phyloP scores from a whole-genome alignment of 495 filamentous ascomycete genomes.

The Saxophila tyrrhenica region DNA sequence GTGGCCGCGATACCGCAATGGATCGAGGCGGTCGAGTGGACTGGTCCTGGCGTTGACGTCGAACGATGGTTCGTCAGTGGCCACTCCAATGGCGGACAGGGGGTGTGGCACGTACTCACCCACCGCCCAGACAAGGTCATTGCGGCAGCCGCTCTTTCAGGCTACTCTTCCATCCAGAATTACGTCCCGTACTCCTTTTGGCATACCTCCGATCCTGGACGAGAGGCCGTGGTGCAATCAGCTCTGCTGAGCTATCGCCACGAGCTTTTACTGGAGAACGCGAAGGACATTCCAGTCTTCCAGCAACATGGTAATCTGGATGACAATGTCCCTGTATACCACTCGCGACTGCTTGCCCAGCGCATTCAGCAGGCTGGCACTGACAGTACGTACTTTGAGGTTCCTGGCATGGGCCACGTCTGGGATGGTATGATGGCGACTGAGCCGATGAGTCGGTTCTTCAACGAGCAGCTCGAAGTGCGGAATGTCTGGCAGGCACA shows the following conservation, averaged over 20 bases:
- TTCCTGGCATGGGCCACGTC: constrained; percentile 42
- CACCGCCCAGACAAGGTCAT: constrained; percentile 48
- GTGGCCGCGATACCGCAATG: constrained; percentile 39
- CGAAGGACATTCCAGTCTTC: constrained; percentile 42
- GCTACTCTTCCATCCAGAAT: constrained; percentile 48
- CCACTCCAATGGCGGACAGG: constrained; percentile 53
- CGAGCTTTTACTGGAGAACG: constrained; percentile 42
- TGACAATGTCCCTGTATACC: constrained; percentile 48
- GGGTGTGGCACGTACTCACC: constrained; percentile 46
- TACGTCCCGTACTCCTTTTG: constrained; percentile 52
- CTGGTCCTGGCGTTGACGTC: constrained; percentile 34
- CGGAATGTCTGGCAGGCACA: not conserved
- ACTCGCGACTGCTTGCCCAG: constrained; percentile 43
- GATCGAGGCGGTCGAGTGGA: constrained; percentile 39
- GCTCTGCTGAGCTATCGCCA: constrained; percentile 43
- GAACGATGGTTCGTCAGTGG: constrained; percentile 44
- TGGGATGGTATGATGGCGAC: constrained; percentile 38
- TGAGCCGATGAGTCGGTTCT: constrained; percentile 34
- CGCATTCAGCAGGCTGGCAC: constrained; percentile 34
- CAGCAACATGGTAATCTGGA: constrained; percentile 47
- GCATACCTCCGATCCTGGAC: constrained; percentile 40
- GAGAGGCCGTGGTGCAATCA: constrained; percentile 33
- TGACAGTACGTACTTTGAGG: constrained; percentile 39
- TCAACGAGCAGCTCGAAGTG: constrained; percentile 22
- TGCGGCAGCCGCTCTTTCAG: constrained; percentile 46